Evolutionary conservation across 2,329 filamentous ascomycete species (phyloP).

Genomic region (Xylariomycetidae sp.): DNA sequence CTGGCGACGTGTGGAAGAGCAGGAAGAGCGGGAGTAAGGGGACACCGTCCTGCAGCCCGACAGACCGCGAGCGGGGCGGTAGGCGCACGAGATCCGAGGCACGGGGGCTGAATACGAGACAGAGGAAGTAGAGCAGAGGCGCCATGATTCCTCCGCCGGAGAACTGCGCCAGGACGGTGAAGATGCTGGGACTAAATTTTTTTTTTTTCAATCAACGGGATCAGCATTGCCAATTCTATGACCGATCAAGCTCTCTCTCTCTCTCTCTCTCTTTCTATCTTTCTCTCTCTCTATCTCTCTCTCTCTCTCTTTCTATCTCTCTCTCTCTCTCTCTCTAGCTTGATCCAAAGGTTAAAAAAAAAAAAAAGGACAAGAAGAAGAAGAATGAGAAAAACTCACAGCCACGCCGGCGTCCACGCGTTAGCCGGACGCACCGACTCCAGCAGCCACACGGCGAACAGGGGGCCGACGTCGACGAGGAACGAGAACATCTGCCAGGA

Average conservation of each 20-base stretch:
- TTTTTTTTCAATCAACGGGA: not conserved
- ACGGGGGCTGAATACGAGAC: slow-evolving; percentile 9
- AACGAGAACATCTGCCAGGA: slow-evolving; percentile 21
- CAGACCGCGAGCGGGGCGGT: slow-evolving; percentile 2
- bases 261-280: too few relatives aligned
- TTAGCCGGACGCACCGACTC: slow-evolving; percentile 14
- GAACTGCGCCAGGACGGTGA: slow-evolving; percentile 9
- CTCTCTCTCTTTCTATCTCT: too few relatives aligned
- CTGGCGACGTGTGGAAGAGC: slow-evolving; percentile 15
- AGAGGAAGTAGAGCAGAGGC: slow-evolving; percentile 14
- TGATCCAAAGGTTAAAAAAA: too few relatives aligned
- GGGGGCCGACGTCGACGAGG: slow-evolving; percentile 16
- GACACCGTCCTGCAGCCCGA: slow-evolving; percentile 2
- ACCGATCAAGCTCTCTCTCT: not conserved
- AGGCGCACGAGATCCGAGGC: slow-evolving; percentile 8
- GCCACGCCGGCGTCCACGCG: slow-evolving; percentile 12
- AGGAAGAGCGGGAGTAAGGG: slow-evolving; percentile 12
- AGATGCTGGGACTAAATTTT: slow-evolving; percentile 9
- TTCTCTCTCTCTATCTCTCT: too few relatives aligned
- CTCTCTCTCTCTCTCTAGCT: too few relatives aligned
- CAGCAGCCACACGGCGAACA: slow-evolving; percentile 19
- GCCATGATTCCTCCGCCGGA: slow-evolving; percentile 8
- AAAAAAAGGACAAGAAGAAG: not conserved
- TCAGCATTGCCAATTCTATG: too few relatives aligned
- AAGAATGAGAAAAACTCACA: slow-evolving; percentile 13